These are phyloP conservation scores for Leccinum cinnamomeum DNA, from an alignment of 1,284 basidiomycete species.

Conservation along the genomic window DNA sequence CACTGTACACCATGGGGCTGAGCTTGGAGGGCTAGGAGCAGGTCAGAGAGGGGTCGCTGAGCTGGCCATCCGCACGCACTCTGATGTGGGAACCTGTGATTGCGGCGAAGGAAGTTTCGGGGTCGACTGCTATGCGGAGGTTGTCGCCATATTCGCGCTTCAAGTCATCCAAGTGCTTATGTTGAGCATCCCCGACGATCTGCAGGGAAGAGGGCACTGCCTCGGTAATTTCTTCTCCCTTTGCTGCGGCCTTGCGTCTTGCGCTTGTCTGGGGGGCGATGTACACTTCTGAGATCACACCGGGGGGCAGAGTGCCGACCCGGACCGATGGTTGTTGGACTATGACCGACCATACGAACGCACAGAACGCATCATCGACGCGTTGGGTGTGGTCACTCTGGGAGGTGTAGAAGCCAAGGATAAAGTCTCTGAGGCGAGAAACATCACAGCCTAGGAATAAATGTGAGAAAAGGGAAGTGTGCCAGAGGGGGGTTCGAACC, in stretches of 20 bases:
- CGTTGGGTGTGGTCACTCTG: conserved; percentile 47
- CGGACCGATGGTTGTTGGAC: conserved; percentile 68
- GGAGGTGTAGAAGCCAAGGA: conserved; percentile 60
- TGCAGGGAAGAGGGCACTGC: conserved; percentile 47
- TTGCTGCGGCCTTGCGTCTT: conserved; percentile 58
- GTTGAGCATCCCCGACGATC: conserved; percentile 52
- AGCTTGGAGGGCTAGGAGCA: conserved; percentile 65
- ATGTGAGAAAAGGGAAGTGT: conserved; percentile 30
- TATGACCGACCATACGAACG: conserved; percentile 79
- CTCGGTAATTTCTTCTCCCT: conserved; percentile 48
- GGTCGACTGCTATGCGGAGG: conserved; percentile 73
- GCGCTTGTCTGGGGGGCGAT: conserved; percentile 71
- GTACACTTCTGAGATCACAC: conserved; percentile 62
- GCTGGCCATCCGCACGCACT: conserved; percentile 41
- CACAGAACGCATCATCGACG: conserved; percentile 73
- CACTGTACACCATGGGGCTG: conserved; percentile 82
- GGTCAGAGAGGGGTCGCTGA: conserved; percentile 4
- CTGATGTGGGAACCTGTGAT: conserved; percentile 83
- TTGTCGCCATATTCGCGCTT: conserved; percentile 54
- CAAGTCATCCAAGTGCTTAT: conserved; percentile 54
- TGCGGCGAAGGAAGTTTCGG: conserved; percentile 70
- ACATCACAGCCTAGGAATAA: conserved; percentile 60
- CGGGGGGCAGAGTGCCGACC: conserved; percentile 64
- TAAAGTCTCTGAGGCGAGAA: conserved; percentile 66
- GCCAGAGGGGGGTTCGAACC: conserved; percentile 46